Conservation (phyloP, 139 green algal species). For the Volvox reticuliferus region DNA sequence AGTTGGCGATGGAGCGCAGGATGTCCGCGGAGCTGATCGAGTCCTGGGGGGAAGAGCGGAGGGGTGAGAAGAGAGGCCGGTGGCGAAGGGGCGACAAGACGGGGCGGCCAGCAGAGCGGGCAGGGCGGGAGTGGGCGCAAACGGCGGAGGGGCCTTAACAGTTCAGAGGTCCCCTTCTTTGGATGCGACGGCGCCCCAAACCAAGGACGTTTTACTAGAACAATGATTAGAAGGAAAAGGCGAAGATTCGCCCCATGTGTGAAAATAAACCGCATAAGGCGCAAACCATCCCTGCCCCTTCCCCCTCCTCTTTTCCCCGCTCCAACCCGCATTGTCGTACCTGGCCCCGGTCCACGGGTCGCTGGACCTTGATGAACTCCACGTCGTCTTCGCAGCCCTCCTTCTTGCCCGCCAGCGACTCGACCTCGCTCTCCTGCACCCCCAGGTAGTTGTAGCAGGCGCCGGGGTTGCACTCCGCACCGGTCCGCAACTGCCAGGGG, state of each 20-base stretch:
- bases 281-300: too few relatives aligned
- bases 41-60: not conserved
- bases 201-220: too few relatives aligned
- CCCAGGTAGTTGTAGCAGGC: constrained; percentile 78
- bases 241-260: too few relatives aligned
- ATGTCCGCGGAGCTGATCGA: constrained; percentile 30
- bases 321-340: not conserved
- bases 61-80: not conserved
- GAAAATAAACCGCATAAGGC: too few relatives aligned
- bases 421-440: constrained; percentile 67
- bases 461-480: constrained; percentile 81
- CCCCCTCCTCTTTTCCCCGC: not conserved
- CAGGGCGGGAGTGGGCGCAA: too few relatives aligned
- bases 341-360: constrained; percentile 13
- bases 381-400: constrained; percentile 83
- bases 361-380: constrained; percentile 74
- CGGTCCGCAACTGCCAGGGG: constrained; percentile 59
- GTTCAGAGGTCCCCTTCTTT: too few relatives aligned
- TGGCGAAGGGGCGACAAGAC: too few relatives aligned
- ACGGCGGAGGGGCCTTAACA: too few relatives aligned
- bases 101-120: too few relatives aligned
- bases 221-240: too few relatives aligned
- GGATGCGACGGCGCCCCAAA: too few relatives aligned
- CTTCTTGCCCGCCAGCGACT: constrained; percentile 74
- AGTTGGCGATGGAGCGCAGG: constrained; percentile 49